Conservation (phyloP, 495 filamentous ascomycete genomes). For the Darksidea phi region DNA sequence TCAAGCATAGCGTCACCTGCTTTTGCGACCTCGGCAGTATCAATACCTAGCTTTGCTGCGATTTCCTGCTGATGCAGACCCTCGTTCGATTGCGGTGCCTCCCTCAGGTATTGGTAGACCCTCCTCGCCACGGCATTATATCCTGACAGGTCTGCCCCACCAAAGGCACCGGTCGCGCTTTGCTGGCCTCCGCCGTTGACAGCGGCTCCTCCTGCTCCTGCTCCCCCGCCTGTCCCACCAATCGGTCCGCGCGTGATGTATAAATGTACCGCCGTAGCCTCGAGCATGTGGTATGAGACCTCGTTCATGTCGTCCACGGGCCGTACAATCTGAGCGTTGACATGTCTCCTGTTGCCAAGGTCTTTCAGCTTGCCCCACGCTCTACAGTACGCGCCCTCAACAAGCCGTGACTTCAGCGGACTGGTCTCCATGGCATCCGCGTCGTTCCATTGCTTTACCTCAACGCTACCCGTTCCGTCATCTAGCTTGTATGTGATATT, state of each 20-base stretch:
- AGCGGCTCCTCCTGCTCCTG: slow-evolving; percentile 23
- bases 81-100: slow-evolving; percentile 66
- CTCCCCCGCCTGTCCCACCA: slow-evolving; percentile 41
- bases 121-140: slow-evolving; percentile 57
- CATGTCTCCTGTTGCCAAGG: slow-evolving; percentile 75
- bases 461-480: slow-evolving; percentile 88
- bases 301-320: slow-evolving; percentile 84
- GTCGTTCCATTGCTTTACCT: slow-evolving; percentile 92
- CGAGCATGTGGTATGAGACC: slow-evolving; percentile 82
- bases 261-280: slow-evolving; percentile 83
- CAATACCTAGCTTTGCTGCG: slow-evolving; percentile 59
- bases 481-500: slow-evolving; percentile 91
- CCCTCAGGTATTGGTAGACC: slow-evolving; percentile 65
- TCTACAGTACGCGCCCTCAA: slow-evolving; percentile 73
- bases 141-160: slow-evolving; percentile 43
- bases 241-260: slow-evolving; percentile 76
- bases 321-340: slow-evolving; percentile 77
- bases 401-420: slow-evolving; percentile 49
- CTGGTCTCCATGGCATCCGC: slow-evolving; percentile 41
- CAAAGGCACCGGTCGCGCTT: slow-evolving; percentile 27
- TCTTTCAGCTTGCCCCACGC: slow-evolving; percentile 75
- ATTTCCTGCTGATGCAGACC: slow-evolving; percentile 79
- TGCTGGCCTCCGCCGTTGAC: slow-evolving; percentile 19
- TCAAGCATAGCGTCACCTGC: slow-evolving; percentile 76
- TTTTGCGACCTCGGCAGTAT: slow-evolving; percentile 64